Percentiles rank a stretch among this genome's conserved stretches.
Evolutionary conservation across 768 basidiomycete species (phyloP).

Genomic region (Amanita exitialis): DNA sequence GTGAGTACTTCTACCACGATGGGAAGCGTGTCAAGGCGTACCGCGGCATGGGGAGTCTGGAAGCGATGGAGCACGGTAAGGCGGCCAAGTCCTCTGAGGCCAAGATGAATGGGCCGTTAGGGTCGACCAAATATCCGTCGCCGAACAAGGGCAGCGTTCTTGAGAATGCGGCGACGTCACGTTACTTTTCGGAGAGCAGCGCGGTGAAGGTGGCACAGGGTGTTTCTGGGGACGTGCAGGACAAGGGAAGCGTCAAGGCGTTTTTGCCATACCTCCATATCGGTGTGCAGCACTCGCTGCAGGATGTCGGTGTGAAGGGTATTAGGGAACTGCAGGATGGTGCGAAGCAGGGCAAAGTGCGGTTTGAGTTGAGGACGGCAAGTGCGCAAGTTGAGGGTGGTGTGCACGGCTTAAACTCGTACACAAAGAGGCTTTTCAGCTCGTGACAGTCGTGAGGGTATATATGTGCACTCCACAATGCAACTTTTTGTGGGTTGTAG

Average conservation of each 20-base stretch:
- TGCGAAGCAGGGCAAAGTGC: slow-evolving; percentile 54
- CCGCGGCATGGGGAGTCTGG: slow-evolving; percentile 95
- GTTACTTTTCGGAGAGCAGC: slow-evolving; percentile 92
- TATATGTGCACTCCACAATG: too few species aligned
- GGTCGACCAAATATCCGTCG: slow-evolving; percentile 33
- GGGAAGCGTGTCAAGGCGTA: slow-evolving; percentile 99
- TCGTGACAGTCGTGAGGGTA: too few species aligned
- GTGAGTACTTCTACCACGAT: slow-evolving; percentile 99
- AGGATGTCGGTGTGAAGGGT: slow-evolving; percentile 79
- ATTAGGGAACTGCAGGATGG: slow-evolving; percentile 57
- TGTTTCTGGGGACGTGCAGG: slow-evolving; percentile 93
- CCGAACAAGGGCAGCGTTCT: slow-evolving; percentile 37
- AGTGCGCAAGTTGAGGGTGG: slow-evolving; percentile 95
- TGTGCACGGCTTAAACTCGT: slow-evolving; percentile 88
- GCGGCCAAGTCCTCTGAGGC: slow-evolving; percentile 3
- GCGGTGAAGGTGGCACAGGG: slow-evolving; percentile 95
- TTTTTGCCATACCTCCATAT: slow-evolving; percentile 82
- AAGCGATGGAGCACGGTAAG: slow-evolving; percentile 84
- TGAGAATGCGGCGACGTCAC: slow-evolving; percentile 92
- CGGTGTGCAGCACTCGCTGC: slow-evolving; percentile 87
- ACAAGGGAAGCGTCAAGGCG: slow-evolving; percentile 90
- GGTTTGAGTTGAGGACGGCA: slow-evolving; percentile 90
- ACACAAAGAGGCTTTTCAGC: slow-evolving; percentile 27
- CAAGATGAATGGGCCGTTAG: slow-evolving; percentile 10
- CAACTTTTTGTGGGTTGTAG: too few species aligned